A percentile compares a stretch with the other conserved stretches of the same genome.
Conservation (phyloP, 805 yeast genomes). For the Saccharomycopsis fibuligera region DNA sequence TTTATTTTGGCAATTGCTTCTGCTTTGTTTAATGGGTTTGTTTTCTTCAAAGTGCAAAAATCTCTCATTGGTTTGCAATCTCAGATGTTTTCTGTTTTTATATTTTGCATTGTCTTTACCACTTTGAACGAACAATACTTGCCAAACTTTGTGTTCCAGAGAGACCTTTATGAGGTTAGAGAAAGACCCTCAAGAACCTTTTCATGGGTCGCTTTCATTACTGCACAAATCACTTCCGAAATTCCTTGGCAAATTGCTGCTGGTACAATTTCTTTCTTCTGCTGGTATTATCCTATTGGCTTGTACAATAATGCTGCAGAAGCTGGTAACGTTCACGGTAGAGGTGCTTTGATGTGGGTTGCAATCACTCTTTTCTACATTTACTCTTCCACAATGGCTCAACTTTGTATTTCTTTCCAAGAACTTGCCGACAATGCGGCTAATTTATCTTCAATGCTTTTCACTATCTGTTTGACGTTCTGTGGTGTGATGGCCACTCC, state of each 20-base stretch:
- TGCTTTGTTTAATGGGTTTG: conserved; percentile 59
- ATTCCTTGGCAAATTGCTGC: conserved; percentile 55
- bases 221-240: conserved; percentile 49
- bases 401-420: conserved; percentile 50
- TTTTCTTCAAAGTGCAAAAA: conserved; percentile 56
- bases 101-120: conserved; percentile 45
- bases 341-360: conserved; percentile 56
- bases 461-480: conserved; percentile 59
- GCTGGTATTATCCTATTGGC: conserved; percentile 71
- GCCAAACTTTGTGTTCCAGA: conserved; percentile 51
- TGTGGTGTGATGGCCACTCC: conserved; percentile 71
- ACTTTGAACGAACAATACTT: conserved; percentile 57
- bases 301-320: conserved; percentile 52
- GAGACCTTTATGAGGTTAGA: conserved; percentile 64
- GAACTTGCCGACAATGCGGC: conserved; percentile 60
- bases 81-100: conserved; percentile 55
- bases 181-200: conserved; percentile 70
- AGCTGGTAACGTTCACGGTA: conserved; percentile 36
- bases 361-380: conserved; percentile 41
- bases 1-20: conserved; percentile 44
- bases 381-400: conserved; percentile 53
- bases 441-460: conserved; percentile 48
- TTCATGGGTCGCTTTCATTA: conserved; percentile 55
- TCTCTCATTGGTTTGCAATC: conserved; percentile 61
- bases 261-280: conserved; percentile 56